Percentiles rank a stretch among this genome's conserved stretches.
These are phyloP conservation scores for Cladosporium sp. DNA, from an alignment of 2,329 filamentous ascomycete species.

Conservation along the genomic window DNA sequence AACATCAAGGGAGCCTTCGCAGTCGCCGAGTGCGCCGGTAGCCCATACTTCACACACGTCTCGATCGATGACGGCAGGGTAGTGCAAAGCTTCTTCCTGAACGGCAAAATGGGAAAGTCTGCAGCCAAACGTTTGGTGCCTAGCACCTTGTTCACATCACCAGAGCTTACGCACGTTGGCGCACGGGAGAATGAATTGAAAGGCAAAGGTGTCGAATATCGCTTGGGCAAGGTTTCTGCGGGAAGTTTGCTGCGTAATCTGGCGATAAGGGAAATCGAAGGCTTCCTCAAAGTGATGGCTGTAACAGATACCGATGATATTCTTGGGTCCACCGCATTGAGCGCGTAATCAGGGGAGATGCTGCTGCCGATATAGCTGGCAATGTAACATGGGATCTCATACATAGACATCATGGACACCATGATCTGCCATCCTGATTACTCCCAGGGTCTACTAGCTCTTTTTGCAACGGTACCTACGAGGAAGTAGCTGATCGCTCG, in stretches of 20 bases:
- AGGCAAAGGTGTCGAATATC: conserved; percentile 8
- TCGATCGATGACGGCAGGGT: conserved; percentile 12
- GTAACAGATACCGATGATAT: conserved; percentile 4
- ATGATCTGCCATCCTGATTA: conserved; percentile 8
- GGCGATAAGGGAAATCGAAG: neutral
- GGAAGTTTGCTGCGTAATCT: neutral
- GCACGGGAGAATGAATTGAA: conserved; percentile 9
- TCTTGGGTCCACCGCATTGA: conserved; percentile 9
- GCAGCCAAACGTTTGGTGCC: conserved; percentile 7
- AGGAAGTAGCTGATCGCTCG: too few relatives aligned
- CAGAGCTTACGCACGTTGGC: conserved; percentile 14
- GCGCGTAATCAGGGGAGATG: conserved; percentile 4
- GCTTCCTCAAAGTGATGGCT: conserved; percentile 13
- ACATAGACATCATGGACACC: conserved; percentile 10
- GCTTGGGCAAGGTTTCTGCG: conserved; percentile 10
- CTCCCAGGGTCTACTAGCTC: too few relatives aligned
- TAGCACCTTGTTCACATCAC: conserved; percentile 11
- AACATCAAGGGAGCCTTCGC: conserved; percentile 6
- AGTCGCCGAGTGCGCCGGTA: conserved; percentile 12
- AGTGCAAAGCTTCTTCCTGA: neutral
- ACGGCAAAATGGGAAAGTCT: neutral
- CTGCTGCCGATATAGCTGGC: conserved; percentile 11
- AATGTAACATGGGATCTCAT: conserved; percentile 9
- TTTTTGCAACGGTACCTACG: too few relatives aligned
- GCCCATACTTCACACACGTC: conserved; percentile 15